Evolutionary conservation across 2,329 filamentous ascomycete genomes (phyloP).

Genomic region (Bipolaris bicolor): DNA sequence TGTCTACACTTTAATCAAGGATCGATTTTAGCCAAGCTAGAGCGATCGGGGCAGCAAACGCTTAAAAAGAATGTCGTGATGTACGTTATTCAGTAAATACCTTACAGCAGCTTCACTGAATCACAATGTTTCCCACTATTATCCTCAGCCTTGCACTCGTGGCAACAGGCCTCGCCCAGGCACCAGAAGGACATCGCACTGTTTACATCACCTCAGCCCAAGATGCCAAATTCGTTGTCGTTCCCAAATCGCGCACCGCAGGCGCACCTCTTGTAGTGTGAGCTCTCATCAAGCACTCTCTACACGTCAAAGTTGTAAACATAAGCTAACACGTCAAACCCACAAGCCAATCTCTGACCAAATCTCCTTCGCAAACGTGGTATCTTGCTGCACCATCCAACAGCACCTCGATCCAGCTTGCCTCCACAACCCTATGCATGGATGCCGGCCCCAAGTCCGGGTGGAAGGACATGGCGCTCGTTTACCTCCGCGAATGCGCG

Average conservation of each 20-base stretch:
- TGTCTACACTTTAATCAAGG: too few relatives aligned
- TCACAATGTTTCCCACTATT: conserved; percentile 25
- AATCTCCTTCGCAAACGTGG: conserved; percentile 38
- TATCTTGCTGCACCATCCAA: conserved; percentile 29
- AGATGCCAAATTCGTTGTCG: conserved; percentile 37
- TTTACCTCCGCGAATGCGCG: conserved; percentile 34
- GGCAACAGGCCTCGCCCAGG: conserved; percentile 29
- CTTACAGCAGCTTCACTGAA: neutral
- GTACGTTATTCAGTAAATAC: neutral
- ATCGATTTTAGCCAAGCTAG: too few relatives aligned
- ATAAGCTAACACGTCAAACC: neutral
- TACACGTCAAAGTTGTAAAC: too few relatives aligned
- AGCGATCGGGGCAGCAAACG: neutral
- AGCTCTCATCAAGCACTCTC: neutral
- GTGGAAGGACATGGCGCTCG: conserved; percentile 44
- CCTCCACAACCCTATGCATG: conserved; percentile 36
- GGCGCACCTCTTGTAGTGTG: conserved; percentile 38
- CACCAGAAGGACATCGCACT: conserved; percentile 34
- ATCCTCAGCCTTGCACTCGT: conserved; percentile 30
- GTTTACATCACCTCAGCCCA: conserved; percentile 41
- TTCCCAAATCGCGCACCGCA: conserved; percentile 30
- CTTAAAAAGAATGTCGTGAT: neutral
- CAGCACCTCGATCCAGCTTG: conserved; percentile 36
- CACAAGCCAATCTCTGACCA: conserved; percentile 31
- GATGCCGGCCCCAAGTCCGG: conserved; percentile 38